phyloP scores from a whole-genome alignment of 305 asterid genomes.

The Fraxinus sp. region DNA sequence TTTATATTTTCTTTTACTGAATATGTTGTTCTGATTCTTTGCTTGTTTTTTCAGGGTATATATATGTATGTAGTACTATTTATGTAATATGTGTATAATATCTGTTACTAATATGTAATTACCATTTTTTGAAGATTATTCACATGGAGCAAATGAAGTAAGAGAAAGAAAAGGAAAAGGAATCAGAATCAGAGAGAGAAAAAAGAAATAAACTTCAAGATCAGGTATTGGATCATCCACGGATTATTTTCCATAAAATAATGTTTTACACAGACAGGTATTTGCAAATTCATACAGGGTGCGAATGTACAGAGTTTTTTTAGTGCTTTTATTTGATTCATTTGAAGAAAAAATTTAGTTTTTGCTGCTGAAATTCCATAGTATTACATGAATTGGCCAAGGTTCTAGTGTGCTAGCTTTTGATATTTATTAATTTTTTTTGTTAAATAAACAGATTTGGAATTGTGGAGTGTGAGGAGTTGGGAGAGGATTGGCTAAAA shows the following conservation, averaged over 20 bases:
- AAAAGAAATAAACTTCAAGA: constrained; percentile 20
- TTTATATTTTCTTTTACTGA: constrained; percentile 16
- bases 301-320: neutral
- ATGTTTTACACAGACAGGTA: neutral
- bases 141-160: constrained; percentile 45
- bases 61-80: constrained; percentile 16
- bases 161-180: constrained; percentile 18
- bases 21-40: constrained; percentile 34
- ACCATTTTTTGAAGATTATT: constrained; percentile 26
- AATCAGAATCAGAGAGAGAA: constrained; percentile 1
- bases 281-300: neutral
- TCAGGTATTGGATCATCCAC: constrained; percentile 29
- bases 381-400: neutral
- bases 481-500: constrained; percentile 34
- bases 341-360: neutral
- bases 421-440: constrained; percentile 10
- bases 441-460: constrained; percentile 32
- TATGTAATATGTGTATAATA: neutral
- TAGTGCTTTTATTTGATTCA: neutral
- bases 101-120: constrained; percentile 21
- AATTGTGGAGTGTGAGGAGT: constrained; percentile 30
- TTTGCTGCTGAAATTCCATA: neutral
- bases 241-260: neutral
- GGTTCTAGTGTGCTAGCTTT: neutral
- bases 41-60: constrained; percentile 34